Evolutionary conservation across 1,139 yeast species (phyloP).

Genomic region (Protomyces pachydermus): DNA sequence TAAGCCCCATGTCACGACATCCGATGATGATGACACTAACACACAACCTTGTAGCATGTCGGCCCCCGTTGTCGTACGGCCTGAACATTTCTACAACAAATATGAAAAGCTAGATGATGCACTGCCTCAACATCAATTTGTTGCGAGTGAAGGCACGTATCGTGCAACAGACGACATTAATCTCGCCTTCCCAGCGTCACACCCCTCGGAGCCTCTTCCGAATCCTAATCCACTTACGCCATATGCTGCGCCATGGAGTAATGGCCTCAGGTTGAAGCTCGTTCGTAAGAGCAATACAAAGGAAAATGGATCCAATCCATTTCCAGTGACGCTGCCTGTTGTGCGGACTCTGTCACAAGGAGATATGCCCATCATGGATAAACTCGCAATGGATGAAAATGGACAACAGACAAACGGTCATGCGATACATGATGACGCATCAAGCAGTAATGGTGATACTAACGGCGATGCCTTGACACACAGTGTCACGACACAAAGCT

Average conservation of each 20-base stretch:
- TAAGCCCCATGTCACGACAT: background rate
- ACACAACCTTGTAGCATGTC: background rate
- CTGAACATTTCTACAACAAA: conserved; percentile 17
- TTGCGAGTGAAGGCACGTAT: conserved; percentile 25
- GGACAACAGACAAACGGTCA: background rate
- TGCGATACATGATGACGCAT: background rate
- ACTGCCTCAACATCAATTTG: conserved; percentile 1
- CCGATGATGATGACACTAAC: background rate
- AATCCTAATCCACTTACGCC: conserved; percentile 26
- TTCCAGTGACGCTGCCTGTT: background rate
- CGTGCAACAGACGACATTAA: conserved; percentile 3
- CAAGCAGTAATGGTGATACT: background rate
- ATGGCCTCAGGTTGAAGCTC: conserved; percentile 6
- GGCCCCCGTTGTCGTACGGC: conserved; percentile 1
- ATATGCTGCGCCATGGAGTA: conserved; percentile 6
- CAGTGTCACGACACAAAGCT: background rate
- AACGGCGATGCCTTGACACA: background rate
- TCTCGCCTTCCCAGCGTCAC: conserved; percentile 19
- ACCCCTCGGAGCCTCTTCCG: conserved; percentile 19
- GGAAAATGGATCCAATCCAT: background rate
- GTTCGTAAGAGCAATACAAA: background rate
- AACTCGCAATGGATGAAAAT: background rate
- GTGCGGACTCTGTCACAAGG: conserved; percentile 7
- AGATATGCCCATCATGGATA: background rate
- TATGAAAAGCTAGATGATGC: conserved; percentile 19